A percentile compares a stretch with the other conserved stretches of the same genome.
phyloP scores from a whole-genome alignment of 345 rosid species.

The Eucalyptus melliodora region DNA sequence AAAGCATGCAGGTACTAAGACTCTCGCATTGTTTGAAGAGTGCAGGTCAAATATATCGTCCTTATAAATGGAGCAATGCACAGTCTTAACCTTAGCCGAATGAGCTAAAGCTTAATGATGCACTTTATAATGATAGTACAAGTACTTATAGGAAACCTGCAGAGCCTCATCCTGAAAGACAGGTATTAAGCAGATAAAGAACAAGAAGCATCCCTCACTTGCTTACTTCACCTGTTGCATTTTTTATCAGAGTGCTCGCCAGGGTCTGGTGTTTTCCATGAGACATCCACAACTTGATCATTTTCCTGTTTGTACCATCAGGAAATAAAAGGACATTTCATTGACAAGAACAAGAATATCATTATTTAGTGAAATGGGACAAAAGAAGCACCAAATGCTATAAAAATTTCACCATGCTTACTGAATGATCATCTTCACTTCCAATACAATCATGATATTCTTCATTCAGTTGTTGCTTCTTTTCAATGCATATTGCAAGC shows the following conservation, averaged over 20 bases:
- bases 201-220: constrained; percentile 10
- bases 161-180: not conserved
- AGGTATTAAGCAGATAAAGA: not conserved
- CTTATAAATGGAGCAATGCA: not conserved
- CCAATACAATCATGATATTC: constrained; percentile 78
- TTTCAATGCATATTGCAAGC: constrained; percentile 95
- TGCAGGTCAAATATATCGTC: not conserved
- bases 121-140: not conserved
- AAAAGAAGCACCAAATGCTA: not conserved
- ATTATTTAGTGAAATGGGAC: not conserved
- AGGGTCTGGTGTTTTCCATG: constrained; percentile 5
- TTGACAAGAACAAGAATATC: not conserved
- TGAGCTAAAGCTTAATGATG: not conserved
- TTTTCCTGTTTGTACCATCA: constrained; percentile 48
- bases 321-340: not conserved
- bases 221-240: constrained; percentile 72
- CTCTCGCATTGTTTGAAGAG: not conserved
- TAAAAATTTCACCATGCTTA: not conserved
- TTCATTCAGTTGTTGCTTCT: constrained; percentile 69
- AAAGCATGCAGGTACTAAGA: not conserved
- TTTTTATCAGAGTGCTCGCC: constrained; percentile 29
- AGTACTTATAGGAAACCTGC: not conserved
- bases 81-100: not conserved
- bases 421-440: constrained; percentile 35
- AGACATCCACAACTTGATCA: constrained; percentile 13